A percentile compares a stretch with the other conserved stretches of the same genome.
Conservation (phyloP, 805 yeast genomes). For the Ogataea sp. region DNA sequence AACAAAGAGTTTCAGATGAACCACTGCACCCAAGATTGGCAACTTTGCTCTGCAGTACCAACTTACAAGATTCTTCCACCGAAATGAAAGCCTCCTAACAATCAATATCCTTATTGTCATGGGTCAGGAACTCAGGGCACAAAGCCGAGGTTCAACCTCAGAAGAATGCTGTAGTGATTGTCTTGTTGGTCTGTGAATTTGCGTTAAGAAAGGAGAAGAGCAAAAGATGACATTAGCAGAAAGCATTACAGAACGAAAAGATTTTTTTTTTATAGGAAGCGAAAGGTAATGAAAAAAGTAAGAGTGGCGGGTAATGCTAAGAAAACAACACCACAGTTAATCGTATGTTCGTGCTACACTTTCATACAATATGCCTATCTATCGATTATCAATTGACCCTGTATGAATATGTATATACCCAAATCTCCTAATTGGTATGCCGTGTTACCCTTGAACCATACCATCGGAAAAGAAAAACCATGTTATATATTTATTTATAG, state of each 20-base stretch:
- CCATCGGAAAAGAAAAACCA: too few relatives aligned
- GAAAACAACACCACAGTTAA: too few relatives aligned
- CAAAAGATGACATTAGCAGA: neutral
- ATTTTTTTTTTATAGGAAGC: neutral
- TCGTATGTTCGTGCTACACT: too few relatives aligned
- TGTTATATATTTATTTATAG: too few relatives aligned
- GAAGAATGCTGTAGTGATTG: slow-evolving; percentile 44
- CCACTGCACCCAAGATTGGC: slow-evolving; percentile 61
- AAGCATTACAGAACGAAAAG: neutral
- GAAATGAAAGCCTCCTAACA: slow-evolving; percentile 18
- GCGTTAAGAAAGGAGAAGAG: slow-evolving; percentile 30
- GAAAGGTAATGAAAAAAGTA: neutral
- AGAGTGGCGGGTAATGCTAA: too few relatives aligned
- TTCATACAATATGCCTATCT: too few relatives aligned
- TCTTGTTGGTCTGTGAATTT: slow-evolving; percentile 41
- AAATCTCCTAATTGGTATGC: too few relatives aligned
- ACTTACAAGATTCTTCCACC: slow-evolving; percentile 3
- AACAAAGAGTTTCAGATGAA: slow-evolving; percentile 33
- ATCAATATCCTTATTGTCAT: slow-evolving; percentile 45
- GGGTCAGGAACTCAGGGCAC: slow-evolving; percentile 44
- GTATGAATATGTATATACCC: too few relatives aligned
- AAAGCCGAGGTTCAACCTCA: slow-evolving; percentile 41
- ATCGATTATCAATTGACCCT: too few relatives aligned
- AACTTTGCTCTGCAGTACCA: slow-evolving; percentile 47
- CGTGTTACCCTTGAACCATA: too few relatives aligned